Evolutionary conservation across 495 filamentous ascomycete genomes (phyloP).

Genomic region (Penicillium paxilli): DNA sequence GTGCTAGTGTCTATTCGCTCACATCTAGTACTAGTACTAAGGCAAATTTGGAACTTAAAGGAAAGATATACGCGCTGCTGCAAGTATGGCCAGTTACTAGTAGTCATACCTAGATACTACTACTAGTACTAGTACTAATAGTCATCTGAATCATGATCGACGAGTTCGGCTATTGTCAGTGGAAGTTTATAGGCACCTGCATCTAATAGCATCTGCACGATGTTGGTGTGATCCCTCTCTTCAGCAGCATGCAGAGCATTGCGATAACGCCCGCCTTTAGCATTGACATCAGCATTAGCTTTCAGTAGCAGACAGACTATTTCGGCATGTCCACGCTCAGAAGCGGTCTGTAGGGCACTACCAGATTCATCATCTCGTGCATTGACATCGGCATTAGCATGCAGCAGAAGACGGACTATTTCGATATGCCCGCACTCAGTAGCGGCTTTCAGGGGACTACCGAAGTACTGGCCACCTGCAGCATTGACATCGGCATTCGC

Average conservation of each 20-base stretch:
- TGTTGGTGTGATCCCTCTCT: neutral
- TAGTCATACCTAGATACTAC: too few relatives aligned
- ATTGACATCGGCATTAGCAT: neutral
- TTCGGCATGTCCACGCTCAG: neutral
- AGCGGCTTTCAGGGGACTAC: neutral
- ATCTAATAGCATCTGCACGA: neutral
- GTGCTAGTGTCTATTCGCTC: too few relatives aligned
- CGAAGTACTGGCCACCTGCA: neutral
- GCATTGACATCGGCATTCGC: constrained; percentile 10
- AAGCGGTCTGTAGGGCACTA: neutral
- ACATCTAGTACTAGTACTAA: too few relatives aligned
- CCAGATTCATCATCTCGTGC: neutral
- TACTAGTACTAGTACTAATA: too few relatives aligned
- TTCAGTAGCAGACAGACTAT: neutral
- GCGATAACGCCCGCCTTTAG: neutral
- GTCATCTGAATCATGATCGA: too few relatives aligned
- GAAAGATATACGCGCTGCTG: too few relatives aligned
- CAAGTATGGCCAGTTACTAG: too few relatives aligned
- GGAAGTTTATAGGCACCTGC: neutral
- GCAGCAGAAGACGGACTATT: neutral
- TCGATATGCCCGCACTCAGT: neutral
- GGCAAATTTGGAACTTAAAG: too few relatives aligned
- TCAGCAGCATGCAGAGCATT: neutral
- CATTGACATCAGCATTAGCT: neutral
- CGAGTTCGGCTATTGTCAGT: too few relatives aligned